phyloP scores from a whole-genome alignment of 2,329 filamentous ascomycete species.

The Aureobasidium sp. region DNA sequence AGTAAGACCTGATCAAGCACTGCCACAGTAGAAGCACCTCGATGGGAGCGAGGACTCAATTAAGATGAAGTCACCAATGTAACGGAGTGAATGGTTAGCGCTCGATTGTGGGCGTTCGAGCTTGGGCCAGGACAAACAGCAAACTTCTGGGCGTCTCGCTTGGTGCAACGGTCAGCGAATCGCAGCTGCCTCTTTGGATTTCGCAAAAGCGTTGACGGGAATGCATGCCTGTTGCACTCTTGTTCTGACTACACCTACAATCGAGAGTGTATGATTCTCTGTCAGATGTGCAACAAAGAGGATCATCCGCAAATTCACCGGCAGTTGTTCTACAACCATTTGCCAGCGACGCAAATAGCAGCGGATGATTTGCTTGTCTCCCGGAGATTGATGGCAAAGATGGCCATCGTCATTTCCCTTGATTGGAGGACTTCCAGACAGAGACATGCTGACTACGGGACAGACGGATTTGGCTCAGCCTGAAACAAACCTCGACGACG shows the following conservation, averaged over 20 bases:
- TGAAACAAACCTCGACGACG: neutral
- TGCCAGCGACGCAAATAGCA: neutral
- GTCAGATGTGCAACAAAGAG: neutral
- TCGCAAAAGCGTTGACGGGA: neutral
- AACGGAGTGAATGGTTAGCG: neutral
- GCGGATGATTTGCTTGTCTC: slow-evolving; percentile 7
- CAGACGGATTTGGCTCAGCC: neutral
- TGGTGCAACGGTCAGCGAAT: neutral
- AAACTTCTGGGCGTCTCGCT: slow-evolving; percentile 1
- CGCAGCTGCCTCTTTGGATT: neutral
- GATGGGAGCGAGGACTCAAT: neutral
- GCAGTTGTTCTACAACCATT: neutral
- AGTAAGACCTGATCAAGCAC: neutral
- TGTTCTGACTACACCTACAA: neutral
- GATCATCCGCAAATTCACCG: neutral
- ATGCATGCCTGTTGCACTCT: slow-evolving; percentile 9
- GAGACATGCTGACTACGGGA: neutral
- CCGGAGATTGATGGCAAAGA: neutral
- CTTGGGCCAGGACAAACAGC: neutral
- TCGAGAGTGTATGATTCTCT: neutral
- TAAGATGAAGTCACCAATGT: neutral
- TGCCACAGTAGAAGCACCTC: neutral
- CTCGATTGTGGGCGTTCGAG: neutral
- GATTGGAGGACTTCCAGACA: slow-evolving; percentile 6
- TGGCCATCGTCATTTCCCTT: slow-evolving; percentile 5